Conservation (phyloP, 2,329 filamentous ascomycete species). For the Geosmithia flava region DNA sequence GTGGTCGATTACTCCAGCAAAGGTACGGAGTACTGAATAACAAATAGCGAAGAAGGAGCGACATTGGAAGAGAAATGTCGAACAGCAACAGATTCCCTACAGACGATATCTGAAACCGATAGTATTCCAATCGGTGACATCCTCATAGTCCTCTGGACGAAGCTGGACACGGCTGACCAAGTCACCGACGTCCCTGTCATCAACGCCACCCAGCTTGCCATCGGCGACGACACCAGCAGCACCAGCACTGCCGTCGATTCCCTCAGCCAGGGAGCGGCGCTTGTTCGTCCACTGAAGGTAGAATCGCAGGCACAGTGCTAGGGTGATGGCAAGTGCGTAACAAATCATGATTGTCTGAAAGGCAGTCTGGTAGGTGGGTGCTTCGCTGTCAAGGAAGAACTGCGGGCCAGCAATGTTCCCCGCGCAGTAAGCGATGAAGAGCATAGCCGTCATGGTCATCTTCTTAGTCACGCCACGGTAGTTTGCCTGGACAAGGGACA, state of each 20-base stretch:
- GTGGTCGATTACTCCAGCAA: no score
- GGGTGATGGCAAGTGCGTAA: constrained; percentile 34
- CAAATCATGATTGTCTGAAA: constrained; percentile 44
- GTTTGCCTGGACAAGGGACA: constrained; percentile 43
- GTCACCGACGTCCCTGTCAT: constrained; percentile 12
- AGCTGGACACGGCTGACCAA: constrained; percentile 23
- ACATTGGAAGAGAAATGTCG: neutral
- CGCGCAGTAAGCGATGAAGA: constrained; percentile 42
- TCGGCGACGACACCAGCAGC: constrained; percentile 24
- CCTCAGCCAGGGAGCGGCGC: constrained; percentile 27
- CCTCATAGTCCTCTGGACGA: constrained; percentile 35
- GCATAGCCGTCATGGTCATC: constrained; percentile 42
- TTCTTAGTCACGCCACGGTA: constrained; percentile 47
- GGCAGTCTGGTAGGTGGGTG: constrained; percentile 37
- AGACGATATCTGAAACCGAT: constrained; percentile 46
- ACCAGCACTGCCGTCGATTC: constrained; percentile 28
- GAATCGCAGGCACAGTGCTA: constrained; percentile 28
- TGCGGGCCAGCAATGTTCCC: constrained; percentile 46
- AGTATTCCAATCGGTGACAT: constrained; percentile 48
- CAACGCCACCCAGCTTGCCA: constrained; percentile 18
- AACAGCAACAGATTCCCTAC: constrained; percentile 8
- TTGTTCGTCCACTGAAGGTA: constrained; percentile 35
- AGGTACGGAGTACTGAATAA: no score
- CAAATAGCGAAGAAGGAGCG: no score
- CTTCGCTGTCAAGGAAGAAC: constrained; percentile 36